These are phyloP conservation scores for Apodospora peruviana DNA, from an alignment of 495 filamentous ascomycete genomes.

Conservation along the genomic window DNA sequence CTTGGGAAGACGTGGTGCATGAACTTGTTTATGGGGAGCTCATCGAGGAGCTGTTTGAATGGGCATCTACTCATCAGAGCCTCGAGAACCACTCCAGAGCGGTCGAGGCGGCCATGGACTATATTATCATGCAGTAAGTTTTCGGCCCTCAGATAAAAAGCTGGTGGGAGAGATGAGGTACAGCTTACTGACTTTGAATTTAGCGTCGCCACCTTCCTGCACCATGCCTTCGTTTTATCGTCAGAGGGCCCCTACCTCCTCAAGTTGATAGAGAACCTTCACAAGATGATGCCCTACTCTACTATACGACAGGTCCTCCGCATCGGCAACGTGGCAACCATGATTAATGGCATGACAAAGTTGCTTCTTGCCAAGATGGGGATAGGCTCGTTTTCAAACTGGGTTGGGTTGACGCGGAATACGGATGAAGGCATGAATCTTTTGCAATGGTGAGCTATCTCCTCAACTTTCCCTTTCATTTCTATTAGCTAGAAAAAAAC, in stretches of 20 bases:
- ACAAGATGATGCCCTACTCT: conserved; percentile 56
- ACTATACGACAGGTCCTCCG: conserved; percentile 56
- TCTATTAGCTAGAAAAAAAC: not conserved
- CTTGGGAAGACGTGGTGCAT: conserved; percentile 53
- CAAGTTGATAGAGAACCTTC: conserved; percentile 49
- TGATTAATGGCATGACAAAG: conserved; percentile 59
- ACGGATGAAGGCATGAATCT: conserved; percentile 65
- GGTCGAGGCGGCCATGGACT: conserved; percentile 53
- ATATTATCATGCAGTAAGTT: conserved; percentile 49
- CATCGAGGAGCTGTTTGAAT: conserved; percentile 51
- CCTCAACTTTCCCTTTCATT: conserved; percentile 1
- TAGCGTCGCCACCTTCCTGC: conserved; percentile 58
- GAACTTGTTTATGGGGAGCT: conserved; percentile 54
- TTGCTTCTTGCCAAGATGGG: conserved; percentile 61
- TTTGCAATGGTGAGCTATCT: conserved; percentile 54
- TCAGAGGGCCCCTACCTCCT: conserved; percentile 59
- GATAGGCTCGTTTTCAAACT: conserved; percentile 56
- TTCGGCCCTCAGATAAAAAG: not conserved
- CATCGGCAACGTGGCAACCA: conserved; percentile 62
- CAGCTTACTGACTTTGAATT: conserved; percentile 6
- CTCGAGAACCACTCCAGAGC: conserved; percentile 51
- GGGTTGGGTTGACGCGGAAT: conserved; percentile 55
- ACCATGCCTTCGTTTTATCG: conserved; percentile 56
- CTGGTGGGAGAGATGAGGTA: no score
- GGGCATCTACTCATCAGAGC: conserved; percentile 45